Conservation (phyloP, 345 rosid species). For the Salix caprea region DNA sequence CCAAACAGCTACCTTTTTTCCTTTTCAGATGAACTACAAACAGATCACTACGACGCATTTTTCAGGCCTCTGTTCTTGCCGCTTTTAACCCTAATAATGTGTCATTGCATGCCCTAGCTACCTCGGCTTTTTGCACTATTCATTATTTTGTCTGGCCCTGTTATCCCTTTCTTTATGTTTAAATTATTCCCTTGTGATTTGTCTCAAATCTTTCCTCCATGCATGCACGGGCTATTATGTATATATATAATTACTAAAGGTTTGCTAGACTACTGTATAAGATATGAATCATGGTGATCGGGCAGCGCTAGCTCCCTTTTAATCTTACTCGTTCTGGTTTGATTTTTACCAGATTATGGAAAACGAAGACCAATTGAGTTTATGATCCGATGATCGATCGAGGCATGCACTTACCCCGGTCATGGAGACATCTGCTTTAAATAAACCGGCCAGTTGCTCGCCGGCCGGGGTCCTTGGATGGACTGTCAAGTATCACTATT, state of each 20-base stretch:
- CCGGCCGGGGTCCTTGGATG: too few species aligned
- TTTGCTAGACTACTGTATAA: too few species aligned
- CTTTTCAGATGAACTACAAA: slow-evolving; percentile 27
- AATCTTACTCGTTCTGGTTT: too few species aligned
- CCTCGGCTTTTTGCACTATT: background rate
- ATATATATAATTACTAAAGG: too few species aligned
- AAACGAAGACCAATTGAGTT: background rate
- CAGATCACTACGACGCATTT: slow-evolving; percentile 10
- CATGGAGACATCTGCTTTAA: too few species aligned
- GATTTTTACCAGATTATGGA: too few species aligned
- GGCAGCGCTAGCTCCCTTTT: too few species aligned
- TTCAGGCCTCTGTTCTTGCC: background rate
- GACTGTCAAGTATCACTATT: too few species aligned
- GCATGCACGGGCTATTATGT: slow-evolving; percentile 1
- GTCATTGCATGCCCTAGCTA: slow-evolving; percentile 4
- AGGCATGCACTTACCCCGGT: background rate
- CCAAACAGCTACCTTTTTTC: slow-evolving; percentile 26
- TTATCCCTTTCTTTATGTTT: slow-evolving; percentile 1
- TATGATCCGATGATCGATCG: background rate
- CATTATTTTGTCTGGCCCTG: background rate
- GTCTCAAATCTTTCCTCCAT: slow-evolving; percentile 8
- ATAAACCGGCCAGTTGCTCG: too few species aligned
- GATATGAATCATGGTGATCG: too few species aligned
- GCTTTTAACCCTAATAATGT: slow-evolving; percentile 10
- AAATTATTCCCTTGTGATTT: background rate